Conservation (phyloP, 1,139 yeast species). For the Blastobotrys proliferans region DNA sequence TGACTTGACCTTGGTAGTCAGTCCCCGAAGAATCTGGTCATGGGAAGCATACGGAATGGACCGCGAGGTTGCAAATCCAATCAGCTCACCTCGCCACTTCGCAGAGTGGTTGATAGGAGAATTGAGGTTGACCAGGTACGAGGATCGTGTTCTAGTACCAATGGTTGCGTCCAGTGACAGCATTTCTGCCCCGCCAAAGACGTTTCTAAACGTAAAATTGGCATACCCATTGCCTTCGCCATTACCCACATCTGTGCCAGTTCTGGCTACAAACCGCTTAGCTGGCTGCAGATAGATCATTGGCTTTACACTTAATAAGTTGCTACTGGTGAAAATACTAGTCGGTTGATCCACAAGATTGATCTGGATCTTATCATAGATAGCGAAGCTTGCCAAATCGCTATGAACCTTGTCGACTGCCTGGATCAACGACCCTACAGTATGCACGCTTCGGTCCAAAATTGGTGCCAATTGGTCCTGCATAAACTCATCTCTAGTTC, state of each 20-base stretch:
- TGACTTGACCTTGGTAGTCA: conserved; percentile 47
- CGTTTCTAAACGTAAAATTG: conserved; percentile 53
- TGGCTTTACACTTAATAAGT: conserved; percentile 23
- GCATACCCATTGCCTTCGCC: conserved; percentile 94
- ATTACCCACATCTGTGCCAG: conserved; percentile 93
- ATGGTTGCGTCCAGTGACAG: conserved; percentile 70
- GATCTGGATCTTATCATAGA: conserved; percentile 45
- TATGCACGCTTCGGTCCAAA: conserved; percentile 32
- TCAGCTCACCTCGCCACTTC: conserved; percentile 51
- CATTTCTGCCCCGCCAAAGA: conserved; percentile 87
- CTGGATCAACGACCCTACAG: conserved; percentile 29
- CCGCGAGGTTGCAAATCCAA: conserved; percentile 55
- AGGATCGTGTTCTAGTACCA: conserved; percentile 72
- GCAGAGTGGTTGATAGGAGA: conserved; percentile 58
- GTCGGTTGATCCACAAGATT: conserved; percentile 35
- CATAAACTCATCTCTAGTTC: conserved; percentile 45
- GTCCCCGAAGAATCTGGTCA: conserved; percentile 56
- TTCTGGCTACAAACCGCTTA: conserved; percentile 60
- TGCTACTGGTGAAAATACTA: conserved; percentile 19
- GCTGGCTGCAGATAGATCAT: conserved; percentile 24
- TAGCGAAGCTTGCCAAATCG: conserved; percentile 35
- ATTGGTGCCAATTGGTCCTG: conserved; percentile 54
- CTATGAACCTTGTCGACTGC: conserved; percentile 32
- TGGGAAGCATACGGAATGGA: conserved; percentile 67
- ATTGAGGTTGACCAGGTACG: conserved; percentile 53